Conservation (phyloP, 495 filamentous ascomycete species). For the Podospora comata region DNA sequence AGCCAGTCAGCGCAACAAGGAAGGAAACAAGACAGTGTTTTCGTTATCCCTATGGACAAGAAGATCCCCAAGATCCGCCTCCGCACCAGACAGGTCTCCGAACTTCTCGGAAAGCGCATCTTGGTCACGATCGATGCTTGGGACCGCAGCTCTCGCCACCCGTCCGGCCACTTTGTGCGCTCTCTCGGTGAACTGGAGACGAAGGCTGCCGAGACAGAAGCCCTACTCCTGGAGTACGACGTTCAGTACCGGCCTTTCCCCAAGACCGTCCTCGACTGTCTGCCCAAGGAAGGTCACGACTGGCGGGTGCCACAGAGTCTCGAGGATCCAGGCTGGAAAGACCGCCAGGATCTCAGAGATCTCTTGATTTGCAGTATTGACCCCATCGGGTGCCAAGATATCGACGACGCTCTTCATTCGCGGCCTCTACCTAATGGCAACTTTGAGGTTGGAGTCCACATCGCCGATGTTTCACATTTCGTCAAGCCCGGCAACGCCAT, state of each 20-base stretch:
- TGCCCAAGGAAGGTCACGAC: constrained; percentile 86
- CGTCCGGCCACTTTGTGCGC: constrained; percentile 88
- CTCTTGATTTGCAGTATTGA: constrained; percentile 96
- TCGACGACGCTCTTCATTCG: constrained; percentile 95
- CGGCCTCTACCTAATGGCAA: constrained; percentile 84
- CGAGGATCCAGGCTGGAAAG: constrained; percentile 80
- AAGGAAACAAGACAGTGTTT: constrained; percentile 84
- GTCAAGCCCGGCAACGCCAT: constrained; percentile 96
- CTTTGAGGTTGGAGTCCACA: constrained; percentile 96
- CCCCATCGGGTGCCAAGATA: constrained; percentile 93
- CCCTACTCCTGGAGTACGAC: constrained; percentile 88
- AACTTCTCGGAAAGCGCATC: constrained; percentile 85
- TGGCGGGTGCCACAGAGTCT: constrained; percentile 81
- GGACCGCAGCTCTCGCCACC: constrained; percentile 89
- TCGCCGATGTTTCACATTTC: constrained; percentile 97
- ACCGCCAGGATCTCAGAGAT: constrained; percentile 75
- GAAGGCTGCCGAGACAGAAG: constrained; percentile 94
- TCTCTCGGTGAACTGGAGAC: constrained; percentile 91
- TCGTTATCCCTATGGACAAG: constrained; percentile 96
- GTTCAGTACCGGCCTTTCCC: constrained; percentile 98
- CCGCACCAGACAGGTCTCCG: constrained; percentile 81
- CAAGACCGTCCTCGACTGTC: constrained; percentile 87
- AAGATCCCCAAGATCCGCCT: constrained; percentile 92
- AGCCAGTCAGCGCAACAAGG: constrained; percentile 66
- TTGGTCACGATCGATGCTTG: constrained; percentile 95